Evolutionary conservation across 768 basidiomycete species (phyloP).

Genomic region (Mycena leptocephala): DNA sequence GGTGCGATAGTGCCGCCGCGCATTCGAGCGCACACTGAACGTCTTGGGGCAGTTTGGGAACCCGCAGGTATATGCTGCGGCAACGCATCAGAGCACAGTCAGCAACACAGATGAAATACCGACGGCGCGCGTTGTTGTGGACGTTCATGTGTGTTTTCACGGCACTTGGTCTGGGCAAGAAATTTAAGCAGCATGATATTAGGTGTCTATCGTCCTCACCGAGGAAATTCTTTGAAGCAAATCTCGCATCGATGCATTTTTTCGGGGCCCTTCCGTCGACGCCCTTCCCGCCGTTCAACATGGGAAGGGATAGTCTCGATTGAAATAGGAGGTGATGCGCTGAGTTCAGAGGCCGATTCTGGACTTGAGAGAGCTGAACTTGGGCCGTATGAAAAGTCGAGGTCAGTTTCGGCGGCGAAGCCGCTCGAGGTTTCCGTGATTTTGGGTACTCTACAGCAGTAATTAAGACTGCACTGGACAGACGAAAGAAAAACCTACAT

Average conservation of each 20-base stretch:
- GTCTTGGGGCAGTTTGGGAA: conserved; percentile 75
- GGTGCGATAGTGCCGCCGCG: conserved; percentile 84
- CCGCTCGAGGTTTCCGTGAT: background rate
- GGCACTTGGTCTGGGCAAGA: conserved; percentile 63
- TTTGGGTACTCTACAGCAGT: conserved; percentile 6
- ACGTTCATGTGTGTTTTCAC: conserved; percentile 73
- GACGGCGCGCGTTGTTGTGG: conserved; percentile 69
- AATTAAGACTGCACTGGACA: background rate
- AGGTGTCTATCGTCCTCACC: conserved; percentile 47
- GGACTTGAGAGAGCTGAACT: background rate
- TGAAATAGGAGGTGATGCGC: background rate
- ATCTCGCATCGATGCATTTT: conserved; percentile 72
- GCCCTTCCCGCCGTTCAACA: background rate
- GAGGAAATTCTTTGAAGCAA: conserved; percentile 68
- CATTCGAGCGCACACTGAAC: conserved; percentile 88
- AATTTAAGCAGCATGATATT: background rate
- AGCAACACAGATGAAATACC: conserved; percentile 36
- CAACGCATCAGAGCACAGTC: background rate
- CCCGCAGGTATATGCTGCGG: conserved; percentile 66
- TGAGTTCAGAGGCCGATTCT: background rate
- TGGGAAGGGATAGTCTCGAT: background rate
- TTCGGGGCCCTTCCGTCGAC: conserved; percentile 25
- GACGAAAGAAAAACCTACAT: background rate
- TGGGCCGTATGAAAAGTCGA: background rate
- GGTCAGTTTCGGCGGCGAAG: background rate